Evolutionary conservation across 1,284 basidiomycete species (phyloP), one percentile per base, ranked within the genome.

Genomic region (Fomitopsis palustris): DNA sequence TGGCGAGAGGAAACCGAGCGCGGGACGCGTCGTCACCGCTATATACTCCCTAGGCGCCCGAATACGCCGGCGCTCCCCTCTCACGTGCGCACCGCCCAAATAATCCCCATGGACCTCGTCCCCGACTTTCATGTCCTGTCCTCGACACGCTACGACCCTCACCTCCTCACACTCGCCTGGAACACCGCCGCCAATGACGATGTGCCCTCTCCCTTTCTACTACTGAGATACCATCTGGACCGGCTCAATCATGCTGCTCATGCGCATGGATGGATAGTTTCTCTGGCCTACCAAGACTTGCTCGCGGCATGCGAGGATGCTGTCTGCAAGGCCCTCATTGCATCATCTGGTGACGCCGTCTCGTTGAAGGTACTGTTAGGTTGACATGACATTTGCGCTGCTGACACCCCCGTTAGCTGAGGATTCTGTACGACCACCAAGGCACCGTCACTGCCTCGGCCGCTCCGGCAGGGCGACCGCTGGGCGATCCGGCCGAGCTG

Each of bases 151-250:
- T 88, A 80, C 67, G 90, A 91, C 66, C 74, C 72, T 0, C 70
- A 69, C 29, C 75, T 90, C 7, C 67, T 74, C 12, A 61, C 66
- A 6, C 69, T 79, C 12, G 38, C 62, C 8, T 90, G 85, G 87
- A 90, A 90, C 64, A 78, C 84, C 21, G 74, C 75, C 17, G 64
- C 74, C 9, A 78, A 82, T 53, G 76, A 75, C 21, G 72, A 67
- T 1, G 57, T 62, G 0, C 80, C 82, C 1, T 85, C 81, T 0
- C 75, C 81, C 0, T 88, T 83, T 64, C 72, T 90, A 25, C 73
- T 91, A 0, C 80, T 90, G 17, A 71, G 69, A 0, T 79, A 80
- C 65, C 88, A 91, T 63, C 68, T 78, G 56, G 81, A 86, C 49
- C 82, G 89, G 38, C 77, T 92, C 0, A 54, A 69, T 14, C 69